Evolutionary conservation across 2,329 filamentous ascomycete genomes (phyloP), one percentile per base, ranked within the genome.

Genomic region (Colletotrichum tanaceti): DNA sequence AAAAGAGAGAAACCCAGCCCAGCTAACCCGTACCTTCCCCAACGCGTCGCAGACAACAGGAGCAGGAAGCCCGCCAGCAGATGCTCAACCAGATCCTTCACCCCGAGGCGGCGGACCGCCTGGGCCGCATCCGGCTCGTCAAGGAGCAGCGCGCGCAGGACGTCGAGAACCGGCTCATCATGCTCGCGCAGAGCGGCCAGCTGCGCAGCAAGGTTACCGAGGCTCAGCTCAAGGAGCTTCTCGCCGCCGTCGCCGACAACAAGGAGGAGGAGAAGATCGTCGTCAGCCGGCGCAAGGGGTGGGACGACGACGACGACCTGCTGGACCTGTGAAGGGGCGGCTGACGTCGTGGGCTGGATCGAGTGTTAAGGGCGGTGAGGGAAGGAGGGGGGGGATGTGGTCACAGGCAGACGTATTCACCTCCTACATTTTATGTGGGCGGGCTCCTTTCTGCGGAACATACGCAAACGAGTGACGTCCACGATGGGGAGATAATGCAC

Each of bases 1-100:
- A 24, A 24, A 24, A 35, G 9, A 35, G 32, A 55, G 47, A 58
- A 16, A 20, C 68, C 70, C 70, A 70, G 72, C 72, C 70, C 70
- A 70, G 72, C 72, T 74, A 64, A 73, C 57, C 14, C 32, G 7
- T 10, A 35, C 7, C 32, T 35, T 35, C 32, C 20, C 32, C 13
- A 13, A 13, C 28, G 54, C 32, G 28, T 24, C 41, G 64, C 73
- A 86, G 81, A 72, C 79, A 83, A 76, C 81, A 87, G 73, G 71
- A 75, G 73, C 86, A 88, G 72, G 92, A 95, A 78, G 90, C 91
- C 46, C 91, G 93, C 68, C 84, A 89, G 75, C 86, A 88, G 68
- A 91, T 98, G 74, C 90, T 99, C 71, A 88, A 87, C 74, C 96
- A 98, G 81, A 98, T 99, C 83, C 93, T 99, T 71, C 91, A 94